Evolutionary conservation across 176 grass and related monocot species (phyloP), one percentile per base, ranked within the genome.

Genomic region (barley (Hordeum vulgare)): DNA sequence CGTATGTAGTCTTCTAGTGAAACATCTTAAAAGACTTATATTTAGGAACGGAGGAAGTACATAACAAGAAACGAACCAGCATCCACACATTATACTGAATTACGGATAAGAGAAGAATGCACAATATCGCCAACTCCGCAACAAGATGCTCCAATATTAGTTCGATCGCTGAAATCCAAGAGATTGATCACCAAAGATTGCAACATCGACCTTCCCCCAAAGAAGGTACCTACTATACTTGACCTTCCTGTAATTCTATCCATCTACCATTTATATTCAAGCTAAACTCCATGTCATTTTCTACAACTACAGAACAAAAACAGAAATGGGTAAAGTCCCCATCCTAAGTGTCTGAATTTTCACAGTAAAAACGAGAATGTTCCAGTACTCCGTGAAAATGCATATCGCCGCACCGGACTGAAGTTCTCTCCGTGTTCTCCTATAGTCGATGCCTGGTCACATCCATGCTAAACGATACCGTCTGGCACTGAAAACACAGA

Each of bases 401-500:
- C 61, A 9, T 51, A 56, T 79, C 61, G 20, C 47, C 47, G 17
- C 15, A 51, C 58, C 74, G 24, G 21, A 66, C 27, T 12, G 41
- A 75, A 65, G 14, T 34, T 76, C 64, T 81, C 64, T 34, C 56
- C 18, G n/a, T 24, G 31, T 47, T 61, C 84, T 76, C 56, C 24
- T 77, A 45, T 0, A 56, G 51, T 26, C 33, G 44, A 26, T 39
- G 33, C 53, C 23, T 11, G 54, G 3, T 60, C 83, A 82, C 45
- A 6, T 20, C 3, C 49, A 7, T 57, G 58, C 34, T 75, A 83
- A 9, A 14, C 54, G 64, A 90, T 31, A 59, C 24, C 59, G 3
- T 73, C 54, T n/a, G 74, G 21, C 41, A 10, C 79, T 90, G 79
- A 72, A 82, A 72, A 59, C 24, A 56, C 44, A 86, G 51, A 17